A percentile compares a stretch with the other conserved stretches of the same genome.
Conservation (phyloP, 2,329 filamentous ascomycete genomes). For the Raffaelea ambrosiae region DNA sequence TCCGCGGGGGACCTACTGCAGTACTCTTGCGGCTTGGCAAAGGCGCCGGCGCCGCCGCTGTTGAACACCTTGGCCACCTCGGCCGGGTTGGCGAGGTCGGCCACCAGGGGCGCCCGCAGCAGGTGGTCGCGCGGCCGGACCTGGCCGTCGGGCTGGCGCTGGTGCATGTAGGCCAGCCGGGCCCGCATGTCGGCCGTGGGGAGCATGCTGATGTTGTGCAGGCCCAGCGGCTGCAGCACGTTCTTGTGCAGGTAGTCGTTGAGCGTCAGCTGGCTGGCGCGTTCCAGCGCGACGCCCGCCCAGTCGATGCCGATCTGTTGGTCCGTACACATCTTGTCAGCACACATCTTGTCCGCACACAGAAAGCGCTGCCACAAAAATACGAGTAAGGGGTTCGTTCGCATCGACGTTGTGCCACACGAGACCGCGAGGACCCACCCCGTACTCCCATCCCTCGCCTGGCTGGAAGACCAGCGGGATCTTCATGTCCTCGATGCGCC, state of each 20-base stretch:
- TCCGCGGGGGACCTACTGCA: conserved; percentile 10
- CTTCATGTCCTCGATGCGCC: conserved; percentile 32
- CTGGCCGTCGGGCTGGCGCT: conserved; percentile 33
- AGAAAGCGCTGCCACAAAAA: too few relatives aligned
- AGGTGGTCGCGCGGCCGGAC: conserved; percentile 26
- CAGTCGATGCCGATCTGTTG: conserved; percentile 40
- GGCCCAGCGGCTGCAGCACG: conserved; percentile 33
- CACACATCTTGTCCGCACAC: too few relatives aligned
- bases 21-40: conserved; percentile 32
- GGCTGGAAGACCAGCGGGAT: conserved; percentile 35
- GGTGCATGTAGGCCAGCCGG: conserved; percentile 46
- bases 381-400: conserved; percentile 14
- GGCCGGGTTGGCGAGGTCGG: conserved; percentile 4
- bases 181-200: conserved; percentile 41
- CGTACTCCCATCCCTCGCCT: conserved; percentile 41
- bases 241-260: conserved; percentile 35
- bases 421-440: conserved; percentile 27
- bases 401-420: too few relatives aligned
- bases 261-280: conserved; percentile 28
- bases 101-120: conserved; percentile 8
- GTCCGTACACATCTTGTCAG: too few relatives aligned
- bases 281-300: conserved; percentile 36
- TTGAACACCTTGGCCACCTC: conserved; percentile 18
- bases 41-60: conserved; percentile 35
- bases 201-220: conserved; percentile 40